A percentile compares a stretch with the other conserved stretches of the same genome.
Conservation (phyloP, 495 filamentous ascomycete genomes). For the Parathielavia appendiculata region DNA sequence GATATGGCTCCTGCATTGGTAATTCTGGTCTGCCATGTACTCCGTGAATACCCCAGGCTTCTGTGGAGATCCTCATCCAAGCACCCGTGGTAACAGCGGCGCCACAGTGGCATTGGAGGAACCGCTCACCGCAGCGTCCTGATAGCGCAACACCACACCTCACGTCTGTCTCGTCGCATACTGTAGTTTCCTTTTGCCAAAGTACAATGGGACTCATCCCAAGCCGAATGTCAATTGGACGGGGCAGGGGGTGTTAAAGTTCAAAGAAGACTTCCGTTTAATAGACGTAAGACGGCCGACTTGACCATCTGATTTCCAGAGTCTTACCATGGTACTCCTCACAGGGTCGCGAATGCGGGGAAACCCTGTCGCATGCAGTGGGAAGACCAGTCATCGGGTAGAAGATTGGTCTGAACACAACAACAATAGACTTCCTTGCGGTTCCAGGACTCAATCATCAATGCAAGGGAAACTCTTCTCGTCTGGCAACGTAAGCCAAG, state of each 20-base stretch:
- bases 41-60: slow-evolving; percentile 4
- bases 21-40: too few relatives aligned
- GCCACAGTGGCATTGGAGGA: slow-evolving; percentile 23
- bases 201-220: too few relatives aligned
- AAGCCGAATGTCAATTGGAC: too few relatives aligned
- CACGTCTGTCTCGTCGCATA: slow-evolving; percentile 16
- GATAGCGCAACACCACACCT: slow-evolving; percentile 20
- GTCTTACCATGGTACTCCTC: neutral
- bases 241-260: too few relatives aligned
- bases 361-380: slow-evolving; percentile 13
- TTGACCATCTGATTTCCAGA: neutral
- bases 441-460: too few relatives aligned
- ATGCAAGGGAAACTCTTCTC: too few relatives aligned
- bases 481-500: neutral
- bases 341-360: slow-evolving; percentile 15
- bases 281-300: too few relatives aligned
- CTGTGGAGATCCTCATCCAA: slow-evolving; percentile 23
- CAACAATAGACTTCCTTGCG: neutral
- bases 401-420: neutral
- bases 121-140: slow-evolving; percentile 16
- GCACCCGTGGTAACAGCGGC: slow-evolving; percentile 14
- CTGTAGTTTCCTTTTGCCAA: too few relatives aligned
- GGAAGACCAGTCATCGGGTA: neutral
- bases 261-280: too few relatives aligned
- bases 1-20: neutral